These are phyloP conservation scores for Schoenoplectus triqueter DNA, from an alignment of 202 grass and related monocot species.

Conservation along the genomic window DNA sequence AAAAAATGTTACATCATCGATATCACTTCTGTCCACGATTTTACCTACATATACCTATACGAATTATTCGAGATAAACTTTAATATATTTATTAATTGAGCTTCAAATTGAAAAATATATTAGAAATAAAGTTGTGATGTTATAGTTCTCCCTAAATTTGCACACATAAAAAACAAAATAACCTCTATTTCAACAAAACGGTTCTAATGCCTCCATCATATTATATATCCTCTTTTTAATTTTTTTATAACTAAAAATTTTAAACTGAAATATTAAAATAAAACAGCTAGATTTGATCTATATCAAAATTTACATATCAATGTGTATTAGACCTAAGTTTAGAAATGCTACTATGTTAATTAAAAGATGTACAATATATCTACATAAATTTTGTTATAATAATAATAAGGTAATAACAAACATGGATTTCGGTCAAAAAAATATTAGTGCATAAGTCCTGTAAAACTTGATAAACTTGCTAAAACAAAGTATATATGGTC, in stretches of 20 bases:
- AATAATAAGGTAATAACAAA: too few species aligned
- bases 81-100: slow-evolving; percentile 7
- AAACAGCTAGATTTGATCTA: too few species aligned
- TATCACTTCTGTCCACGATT: slow-evolving; percentile 16
- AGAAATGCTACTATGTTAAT: too few species aligned
- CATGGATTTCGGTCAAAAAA: too few species aligned
- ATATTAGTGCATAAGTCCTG: too few species aligned
- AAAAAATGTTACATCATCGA: not conserved
- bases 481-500: not conserved
- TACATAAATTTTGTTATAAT: too few species aligned
- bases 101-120: not conserved
- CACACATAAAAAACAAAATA: not conserved
- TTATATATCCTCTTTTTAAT: too few species aligned
- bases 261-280: slow-evolving; percentile 3
- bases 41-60: slow-evolving; percentile 2
- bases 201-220: too few species aligned
- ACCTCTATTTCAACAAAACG: not conserved
- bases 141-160: not conserved
- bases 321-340: too few species aligned
- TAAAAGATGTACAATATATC: too few species aligned
- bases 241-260: not conserved
- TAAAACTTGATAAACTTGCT: too few species aligned
- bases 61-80: slow-evolving; percentile 24
- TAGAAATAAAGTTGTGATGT: not conserved
- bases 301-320: too few species aligned